Evolutionary conservation across 2,329 filamentous ascomycete genomes (phyloP).

Genomic region (Aureobasidium zeae): DNA sequence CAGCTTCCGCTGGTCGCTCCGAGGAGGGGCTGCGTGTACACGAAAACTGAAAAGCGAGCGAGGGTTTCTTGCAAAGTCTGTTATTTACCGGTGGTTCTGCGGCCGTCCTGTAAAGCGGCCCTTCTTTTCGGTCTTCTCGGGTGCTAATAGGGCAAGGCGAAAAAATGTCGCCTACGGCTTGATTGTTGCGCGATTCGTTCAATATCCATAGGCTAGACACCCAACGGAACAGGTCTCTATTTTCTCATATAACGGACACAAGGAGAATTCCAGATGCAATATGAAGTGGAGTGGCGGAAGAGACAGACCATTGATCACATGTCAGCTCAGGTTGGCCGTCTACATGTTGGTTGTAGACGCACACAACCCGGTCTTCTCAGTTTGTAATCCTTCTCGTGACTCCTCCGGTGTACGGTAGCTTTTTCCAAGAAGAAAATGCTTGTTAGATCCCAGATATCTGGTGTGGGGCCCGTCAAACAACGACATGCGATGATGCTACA

Average conservation of each 20-base stretch:
- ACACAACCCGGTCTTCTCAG: slow-evolving; percentile 8
- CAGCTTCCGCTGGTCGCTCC: too few relatives aligned
- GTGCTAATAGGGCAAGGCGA: neutral
- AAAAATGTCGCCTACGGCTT: neutral
- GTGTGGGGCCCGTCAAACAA: neutral
- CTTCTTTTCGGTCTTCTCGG: neutral
- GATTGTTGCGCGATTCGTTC: slow-evolving; percentile 3
- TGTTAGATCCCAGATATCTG: slow-evolving; percentile 1
- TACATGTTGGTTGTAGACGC: neutral
- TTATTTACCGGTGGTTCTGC: slow-evolving; percentile 3
- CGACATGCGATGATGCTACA: neutral
- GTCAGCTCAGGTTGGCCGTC: neutral
- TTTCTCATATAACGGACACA: neutral
- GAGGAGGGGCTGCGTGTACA: too few relatives aligned
- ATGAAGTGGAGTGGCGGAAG: neutral
- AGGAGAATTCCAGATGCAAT: neutral
- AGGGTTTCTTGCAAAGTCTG: slow-evolving; percentile 13
- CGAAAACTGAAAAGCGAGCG: neutral
- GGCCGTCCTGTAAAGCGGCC: slow-evolving; percentile 2
- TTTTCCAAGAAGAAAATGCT: slow-evolving; percentile 2
- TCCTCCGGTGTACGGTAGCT: slow-evolving; percentile 5
- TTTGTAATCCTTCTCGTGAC: neutral
- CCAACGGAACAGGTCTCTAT: neutral
- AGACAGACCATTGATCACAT: slow-evolving; percentile 1
- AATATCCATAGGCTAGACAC: neutral